Percentiles rank a stretch among this genome's conserved stretches.
Evolutionary conservation across 257 asterid species (phyloP).

Genomic region (Knoxia roxburghii): DNA sequence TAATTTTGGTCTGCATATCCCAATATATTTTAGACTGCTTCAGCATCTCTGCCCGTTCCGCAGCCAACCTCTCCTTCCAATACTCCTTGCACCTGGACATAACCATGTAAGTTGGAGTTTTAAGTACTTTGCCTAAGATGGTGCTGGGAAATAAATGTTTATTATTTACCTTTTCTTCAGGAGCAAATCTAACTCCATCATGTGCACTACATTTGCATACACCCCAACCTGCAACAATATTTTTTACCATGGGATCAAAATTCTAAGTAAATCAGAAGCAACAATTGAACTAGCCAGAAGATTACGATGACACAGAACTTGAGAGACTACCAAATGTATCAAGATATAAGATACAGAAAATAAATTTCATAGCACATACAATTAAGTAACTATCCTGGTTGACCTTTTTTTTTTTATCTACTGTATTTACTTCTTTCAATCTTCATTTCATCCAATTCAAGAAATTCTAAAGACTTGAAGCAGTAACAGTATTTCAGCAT

Average conservation of each 20-base stretch:
- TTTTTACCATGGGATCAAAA: not conserved
- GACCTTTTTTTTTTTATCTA: not conserved
- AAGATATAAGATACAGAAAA: not conserved
- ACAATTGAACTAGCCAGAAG: not conserved
- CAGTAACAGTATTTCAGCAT: not conserved
- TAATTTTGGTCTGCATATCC: constrained; percentile 61
- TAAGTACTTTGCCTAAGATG: not conserved
- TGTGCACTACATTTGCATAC: constrained; percentile 49
- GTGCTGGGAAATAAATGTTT: not conserved
- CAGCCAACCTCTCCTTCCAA: constrained; percentile 62
- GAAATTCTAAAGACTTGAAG: not conserved
- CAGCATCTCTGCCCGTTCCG: constrained; percentile 58
- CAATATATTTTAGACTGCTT: constrained; percentile 67
- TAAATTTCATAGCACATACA: too few species aligned
- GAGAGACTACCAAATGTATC: not conserved
- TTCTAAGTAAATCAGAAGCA: not conserved
- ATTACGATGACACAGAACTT: not conserved
- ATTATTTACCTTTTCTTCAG: constrained; percentile 59
- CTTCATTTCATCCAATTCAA: not conserved
- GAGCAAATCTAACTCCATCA: constrained; percentile 61
- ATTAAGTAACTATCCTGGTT: not conserved
- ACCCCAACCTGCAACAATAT: constrained; percentile 49
- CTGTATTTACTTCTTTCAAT: too few species aligned
- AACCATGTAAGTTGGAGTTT: not conserved
- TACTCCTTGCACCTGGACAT: constrained; percentile 51